phyloP scores from a whole-genome alignment of 2,329 filamentous ascomycete genomes.

The Ophiocordyceps camponoti-saundersi region DNA sequence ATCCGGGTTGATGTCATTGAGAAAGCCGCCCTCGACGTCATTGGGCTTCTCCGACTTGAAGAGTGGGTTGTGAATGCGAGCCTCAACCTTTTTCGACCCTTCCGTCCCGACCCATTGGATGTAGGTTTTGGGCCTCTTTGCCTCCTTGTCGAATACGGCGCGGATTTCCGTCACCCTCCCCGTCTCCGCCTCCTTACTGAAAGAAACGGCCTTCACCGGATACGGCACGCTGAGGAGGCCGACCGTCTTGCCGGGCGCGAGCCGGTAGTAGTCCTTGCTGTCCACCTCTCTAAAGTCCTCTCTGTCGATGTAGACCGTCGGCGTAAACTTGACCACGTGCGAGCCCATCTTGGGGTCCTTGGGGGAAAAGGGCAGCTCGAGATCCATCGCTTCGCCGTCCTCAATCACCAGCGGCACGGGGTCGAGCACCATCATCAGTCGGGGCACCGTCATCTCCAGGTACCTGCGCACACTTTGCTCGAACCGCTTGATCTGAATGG shows the following conservation, averaged over 20 bases:
- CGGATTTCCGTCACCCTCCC: constrained; percentile 51
- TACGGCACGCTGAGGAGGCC: constrained; percentile 57
- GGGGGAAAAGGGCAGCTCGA: constrained; percentile 65
- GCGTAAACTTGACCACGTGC: constrained; percentile 48
- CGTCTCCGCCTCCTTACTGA: constrained; percentile 46
- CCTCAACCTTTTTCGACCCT: constrained; percentile 52
- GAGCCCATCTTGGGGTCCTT: constrained; percentile 56
- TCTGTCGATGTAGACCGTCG: constrained; percentile 72
- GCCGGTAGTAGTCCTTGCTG: constrained; percentile 61
- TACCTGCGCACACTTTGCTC: constrained; percentile 75
- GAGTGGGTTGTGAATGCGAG: constrained; percentile 62
- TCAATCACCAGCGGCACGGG: constrained; percentile 72
- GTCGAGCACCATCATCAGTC: constrained; percentile 78
- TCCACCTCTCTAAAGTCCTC: constrained; percentile 64
- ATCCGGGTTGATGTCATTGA: constrained; percentile 70
- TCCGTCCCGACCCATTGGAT: constrained; percentile 76
- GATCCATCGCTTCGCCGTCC: constrained; percentile 43
- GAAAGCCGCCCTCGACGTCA: constrained; percentile 59
- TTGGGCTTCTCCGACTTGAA: constrained; percentile 80
- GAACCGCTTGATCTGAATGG: constrained; percentile 69
- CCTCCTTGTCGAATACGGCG: constrained; percentile 49
- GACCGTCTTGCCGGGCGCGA: constrained; percentile 61
- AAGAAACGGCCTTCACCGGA: constrained; percentile 53
- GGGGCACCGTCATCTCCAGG: constrained; percentile 73
- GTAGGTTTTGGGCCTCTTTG: constrained; percentile 58